Base-by-base conservation (phyloP, 805 yeast genomes). In the Metschnikowia baotianmanensis region DNA sequence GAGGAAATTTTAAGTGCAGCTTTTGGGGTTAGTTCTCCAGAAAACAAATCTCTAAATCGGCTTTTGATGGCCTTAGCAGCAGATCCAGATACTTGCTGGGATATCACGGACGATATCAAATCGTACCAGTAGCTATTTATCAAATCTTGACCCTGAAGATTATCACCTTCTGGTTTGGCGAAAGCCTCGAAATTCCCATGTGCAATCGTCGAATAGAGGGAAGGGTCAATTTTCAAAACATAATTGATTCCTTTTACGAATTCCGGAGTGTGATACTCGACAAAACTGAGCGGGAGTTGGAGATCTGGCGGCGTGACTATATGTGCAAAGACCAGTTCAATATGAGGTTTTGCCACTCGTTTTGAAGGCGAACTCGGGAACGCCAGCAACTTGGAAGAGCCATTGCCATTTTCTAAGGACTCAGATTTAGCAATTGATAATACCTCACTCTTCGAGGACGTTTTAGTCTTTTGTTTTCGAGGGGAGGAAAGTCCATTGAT, bases 1-100 rank as follows among this genome's bases (percentile, higher is more conserved):
- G 61, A 56, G 2, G 68, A 53, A 11, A 65, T 57, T 0, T 56
- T 56, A 4, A 71, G 48, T 2, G 84, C 69, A 25, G 64, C 63
- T 22, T 61, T 54, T 0, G 91, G 83, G 0, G 74, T 62, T 0
- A 93, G 89, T 35, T 71, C 62, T 2, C 34, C 42, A 1, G 46
- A 48, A 37, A 69, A 67, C 15, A 67, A 40, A 15, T 55, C 54
- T 19, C 44, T 45, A 40, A 86, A 73, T 48, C 76, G 73, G 9
- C 46, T 44, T 42, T 74, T 71, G 22, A 89, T 85, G 1, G 89
- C 72, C 8, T 54, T 59, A 0, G 96, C 96, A 1, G 96, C 95
- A 0, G 77, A 73, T 1, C 96, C 96, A 48, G 86, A 80, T 9
- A 86, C 77, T 56, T 85, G 93, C 58, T 86, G 93, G 0, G 83